phyloP scores from a whole-genome alignment of 75 land plant species.

The Sequoia sempervirens region DNA sequence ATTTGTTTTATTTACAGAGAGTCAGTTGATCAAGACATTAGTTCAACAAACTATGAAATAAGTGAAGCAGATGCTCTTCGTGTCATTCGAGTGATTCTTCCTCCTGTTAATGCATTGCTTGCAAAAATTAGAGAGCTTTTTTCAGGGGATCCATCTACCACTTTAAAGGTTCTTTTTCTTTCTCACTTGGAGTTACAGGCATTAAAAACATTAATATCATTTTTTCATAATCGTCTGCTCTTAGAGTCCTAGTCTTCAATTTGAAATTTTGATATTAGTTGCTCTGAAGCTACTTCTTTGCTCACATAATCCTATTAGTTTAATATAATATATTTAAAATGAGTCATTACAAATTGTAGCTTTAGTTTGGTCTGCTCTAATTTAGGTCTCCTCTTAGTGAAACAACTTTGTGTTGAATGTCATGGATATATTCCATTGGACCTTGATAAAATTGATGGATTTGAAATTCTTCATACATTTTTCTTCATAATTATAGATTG shows the following conservation, averaged over 20 bases:
- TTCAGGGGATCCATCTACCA: constrained; percentile 87
- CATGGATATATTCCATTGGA: not conserved
- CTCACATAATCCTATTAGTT: not conserved
- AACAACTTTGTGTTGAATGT: not conserved
- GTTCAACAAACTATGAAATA: constrained; percentile 20
- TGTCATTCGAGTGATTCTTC: constrained; percentile 47
- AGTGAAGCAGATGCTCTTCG: constrained; percentile 58
- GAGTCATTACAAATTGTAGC: not conserved
- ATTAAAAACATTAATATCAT: not conserved
- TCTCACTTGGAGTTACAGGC: not conserved
- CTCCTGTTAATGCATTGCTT: constrained; percentile 55
- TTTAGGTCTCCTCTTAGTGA: not conserved
- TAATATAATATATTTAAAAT: not conserved
- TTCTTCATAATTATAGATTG: not conserved
- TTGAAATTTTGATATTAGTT: not conserved
- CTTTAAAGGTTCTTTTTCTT: constrained; percentile 56
- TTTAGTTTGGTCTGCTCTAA: not conserved
- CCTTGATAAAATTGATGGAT: not conserved
- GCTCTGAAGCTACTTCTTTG: not conserved
- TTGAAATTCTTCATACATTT: not conserved
- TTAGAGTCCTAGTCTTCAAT: not conserved
- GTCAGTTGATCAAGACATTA: not conserved
- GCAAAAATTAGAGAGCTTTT: constrained; percentile 50
- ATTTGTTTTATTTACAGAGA: constrained; percentile 17
- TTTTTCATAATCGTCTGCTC: not conserved